phyloP scores from a whole-genome alignment of 2,329 filamentous ascomycete genomes.

The Coleophoma crateriformis region DNA sequence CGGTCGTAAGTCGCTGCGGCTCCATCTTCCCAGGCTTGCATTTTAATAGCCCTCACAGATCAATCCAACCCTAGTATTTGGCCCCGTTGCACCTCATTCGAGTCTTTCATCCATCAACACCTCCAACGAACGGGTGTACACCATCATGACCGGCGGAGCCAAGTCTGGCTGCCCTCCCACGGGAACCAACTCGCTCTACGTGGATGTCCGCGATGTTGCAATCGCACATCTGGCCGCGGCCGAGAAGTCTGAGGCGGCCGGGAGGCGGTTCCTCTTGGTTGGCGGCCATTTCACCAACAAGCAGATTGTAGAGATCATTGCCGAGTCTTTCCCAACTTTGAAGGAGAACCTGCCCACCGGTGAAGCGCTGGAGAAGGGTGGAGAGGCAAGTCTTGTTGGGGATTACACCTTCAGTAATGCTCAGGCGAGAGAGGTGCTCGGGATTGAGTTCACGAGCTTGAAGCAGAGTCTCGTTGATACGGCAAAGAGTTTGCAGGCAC shows the following conservation, averaged over 20 bases:
- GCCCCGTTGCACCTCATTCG: conserved; percentile 41
- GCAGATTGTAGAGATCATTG: conserved; percentile 47
- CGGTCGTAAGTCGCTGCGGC: conserved; percentile 26
- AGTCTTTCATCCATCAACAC: conserved; percentile 63
- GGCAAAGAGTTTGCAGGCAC: too few relatives aligned
- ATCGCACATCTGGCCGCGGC: conserved; percentile 55
- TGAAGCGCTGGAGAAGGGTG: conserved; percentile 24
- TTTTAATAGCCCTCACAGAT: conserved; percentile 27
- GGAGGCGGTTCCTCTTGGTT: conserved; percentile 57
- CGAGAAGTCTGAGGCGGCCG: conserved; percentile 47
- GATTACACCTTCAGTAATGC: conserved; percentile 49
- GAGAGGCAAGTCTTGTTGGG: conserved; percentile 29
- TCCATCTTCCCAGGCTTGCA: too few relatives aligned
- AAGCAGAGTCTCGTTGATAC: too few relatives aligned
- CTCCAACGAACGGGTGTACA: conserved; percentile 60
- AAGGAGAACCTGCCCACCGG: conserved; percentile 43
- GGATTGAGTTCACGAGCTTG: conserved; percentile 42
- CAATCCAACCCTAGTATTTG: conserved; percentile 49
- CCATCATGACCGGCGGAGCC: conserved; percentile 50
- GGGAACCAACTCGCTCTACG: conserved; percentile 42
- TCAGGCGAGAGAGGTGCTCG: conserved; percentile 47
- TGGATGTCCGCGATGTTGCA: conserved; percentile 55
- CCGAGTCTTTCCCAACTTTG: conserved; percentile 39
- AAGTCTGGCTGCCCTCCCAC: conserved; percentile 33
- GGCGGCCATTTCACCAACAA: conserved; percentile 54